Conservation (phyloP, 306 rosid genomes). For the Pyrus communis region DNA sequence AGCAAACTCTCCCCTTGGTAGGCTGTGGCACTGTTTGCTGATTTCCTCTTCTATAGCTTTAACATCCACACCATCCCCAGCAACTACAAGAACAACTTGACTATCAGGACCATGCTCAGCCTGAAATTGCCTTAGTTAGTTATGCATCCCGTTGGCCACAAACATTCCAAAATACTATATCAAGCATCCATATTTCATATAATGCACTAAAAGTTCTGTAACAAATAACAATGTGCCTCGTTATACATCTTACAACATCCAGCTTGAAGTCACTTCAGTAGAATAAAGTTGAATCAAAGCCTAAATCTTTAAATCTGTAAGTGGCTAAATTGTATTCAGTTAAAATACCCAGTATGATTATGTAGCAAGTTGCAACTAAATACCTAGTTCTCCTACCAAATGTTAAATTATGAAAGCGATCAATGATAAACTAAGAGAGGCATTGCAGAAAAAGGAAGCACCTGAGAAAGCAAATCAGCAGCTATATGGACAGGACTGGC, state of each 20-base stretch:
- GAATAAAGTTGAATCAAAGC: too few species aligned
- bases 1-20: conserved; percentile 91
- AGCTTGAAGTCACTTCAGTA: background rate
- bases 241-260: background rate
- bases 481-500: conserved; percentile 88
- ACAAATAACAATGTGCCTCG: background rate
- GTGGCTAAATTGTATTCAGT: too few species aligned
- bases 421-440: background rate
- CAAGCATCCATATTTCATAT: background rate
- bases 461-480: conserved; percentile 98
- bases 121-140: conserved; percentile 40
- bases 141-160: conserved; percentile 9
- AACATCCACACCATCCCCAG: conserved; percentile 77
- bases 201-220: background rate
- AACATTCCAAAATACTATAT: background rate
- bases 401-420: background rate
- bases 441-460: conserved; percentile 13
- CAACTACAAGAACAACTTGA: conserved; percentile 94
- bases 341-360: too few species aligned
- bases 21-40: conserved; percentile 76
- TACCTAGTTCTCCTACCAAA: too few species aligned
- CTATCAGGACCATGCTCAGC: conserved; percentile 99
- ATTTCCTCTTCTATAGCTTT: conserved; percentile 78
- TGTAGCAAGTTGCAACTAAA: too few species aligned
- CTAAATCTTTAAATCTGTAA: too few species aligned